Percentiles rank a stretch among this genome's conserved stretches.
These are phyloP conservation scores for Marvania coccoides DNA, from an alignment of 139 green algal genomes.

Conservation along the genomic window DNA sequence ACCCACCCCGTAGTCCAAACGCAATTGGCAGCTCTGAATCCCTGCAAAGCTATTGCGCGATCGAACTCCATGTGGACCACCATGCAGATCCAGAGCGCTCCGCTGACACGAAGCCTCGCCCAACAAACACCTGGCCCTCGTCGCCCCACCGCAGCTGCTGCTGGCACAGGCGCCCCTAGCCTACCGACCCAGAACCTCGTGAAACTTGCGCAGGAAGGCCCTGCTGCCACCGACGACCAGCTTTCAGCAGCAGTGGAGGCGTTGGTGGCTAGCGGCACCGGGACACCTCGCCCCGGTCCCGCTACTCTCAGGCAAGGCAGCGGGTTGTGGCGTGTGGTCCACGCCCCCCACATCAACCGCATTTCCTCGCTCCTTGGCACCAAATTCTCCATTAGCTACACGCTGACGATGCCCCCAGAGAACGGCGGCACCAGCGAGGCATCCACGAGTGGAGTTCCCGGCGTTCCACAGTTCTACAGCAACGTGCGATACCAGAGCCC, in stretches of 20 bases:
- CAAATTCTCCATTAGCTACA: conserved; percentile 38
- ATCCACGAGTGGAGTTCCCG: background rate
- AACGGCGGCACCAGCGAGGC: background rate
- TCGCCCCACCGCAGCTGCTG: too few species aligned
- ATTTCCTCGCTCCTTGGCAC: conserved; percentile 22
- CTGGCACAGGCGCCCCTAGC: too few species aligned
- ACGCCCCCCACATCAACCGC: conserved; percentile 38
- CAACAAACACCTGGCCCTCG: too few species aligned
- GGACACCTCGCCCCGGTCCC: background rate
- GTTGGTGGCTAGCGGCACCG: conserved; percentile 4
- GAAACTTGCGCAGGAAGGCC: background rate
- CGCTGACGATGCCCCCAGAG: background rate
- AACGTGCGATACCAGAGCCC: conserved; percentile 33
- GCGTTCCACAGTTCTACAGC: background rate
- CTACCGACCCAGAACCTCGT: background rate
- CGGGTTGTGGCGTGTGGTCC: conserved; percentile 27
- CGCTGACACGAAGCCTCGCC: too few species aligned
- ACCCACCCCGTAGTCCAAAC: too few species aligned
- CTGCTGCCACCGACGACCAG: background rate
- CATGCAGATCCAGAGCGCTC: too few species aligned
- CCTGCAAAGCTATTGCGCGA: too few species aligned
- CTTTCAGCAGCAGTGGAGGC: background rate
- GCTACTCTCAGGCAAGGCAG: background rate
- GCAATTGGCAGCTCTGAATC: too few species aligned
- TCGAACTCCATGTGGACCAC: too few species aligned